Conservation (phyloP, 306 rosid genomes). For the Notholithocarpus densiflorus region DNA sequence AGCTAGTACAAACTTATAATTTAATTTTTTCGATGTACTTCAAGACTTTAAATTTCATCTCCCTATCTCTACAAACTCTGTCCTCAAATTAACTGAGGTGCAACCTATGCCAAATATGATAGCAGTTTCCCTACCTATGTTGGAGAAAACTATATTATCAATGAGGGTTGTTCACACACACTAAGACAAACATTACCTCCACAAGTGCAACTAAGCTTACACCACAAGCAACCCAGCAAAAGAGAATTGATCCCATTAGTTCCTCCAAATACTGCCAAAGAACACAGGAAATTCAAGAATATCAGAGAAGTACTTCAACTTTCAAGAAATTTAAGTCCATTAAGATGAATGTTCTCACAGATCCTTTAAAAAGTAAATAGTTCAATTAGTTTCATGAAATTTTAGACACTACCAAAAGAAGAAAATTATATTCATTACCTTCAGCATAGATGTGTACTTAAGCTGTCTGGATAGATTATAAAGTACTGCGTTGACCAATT, state of each 20-base stretch:
- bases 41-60: not conserved
- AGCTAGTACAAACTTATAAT: not conserved
- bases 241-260: constrained; percentile 74
- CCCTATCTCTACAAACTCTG: not conserved
- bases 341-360: constrained; percentile 1
- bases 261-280: constrained; percentile 86
- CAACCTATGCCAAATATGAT: not conserved
- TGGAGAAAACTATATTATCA: not conserved
- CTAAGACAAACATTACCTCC: constrained; percentile 55
- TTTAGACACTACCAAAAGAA: constrained; percentile 1
- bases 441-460: constrained; percentile 58
- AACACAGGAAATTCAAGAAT: constrained; percentile 13
- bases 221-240: constrained; percentile 91
- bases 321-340: constrained; percentile 2
- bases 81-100: not conserved
- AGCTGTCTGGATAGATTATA: constrained; percentile 75
- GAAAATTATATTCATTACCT: constrained; percentile 44
- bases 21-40: not conserved
- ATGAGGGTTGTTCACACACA: constrained; percentile 3
- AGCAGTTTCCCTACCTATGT: not conserved
- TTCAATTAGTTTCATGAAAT: not conserved
- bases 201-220: constrained; percentile 82
- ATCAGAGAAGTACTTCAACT: not conserved
- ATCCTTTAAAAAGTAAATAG: not conserved
- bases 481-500: constrained; percentile 53